These are phyloP conservation scores for Aspergillus pseudoterreus DNA, from an alignment of 2,329 filamentous ascomycete genomes.

Conservation along the genomic window DNA sequence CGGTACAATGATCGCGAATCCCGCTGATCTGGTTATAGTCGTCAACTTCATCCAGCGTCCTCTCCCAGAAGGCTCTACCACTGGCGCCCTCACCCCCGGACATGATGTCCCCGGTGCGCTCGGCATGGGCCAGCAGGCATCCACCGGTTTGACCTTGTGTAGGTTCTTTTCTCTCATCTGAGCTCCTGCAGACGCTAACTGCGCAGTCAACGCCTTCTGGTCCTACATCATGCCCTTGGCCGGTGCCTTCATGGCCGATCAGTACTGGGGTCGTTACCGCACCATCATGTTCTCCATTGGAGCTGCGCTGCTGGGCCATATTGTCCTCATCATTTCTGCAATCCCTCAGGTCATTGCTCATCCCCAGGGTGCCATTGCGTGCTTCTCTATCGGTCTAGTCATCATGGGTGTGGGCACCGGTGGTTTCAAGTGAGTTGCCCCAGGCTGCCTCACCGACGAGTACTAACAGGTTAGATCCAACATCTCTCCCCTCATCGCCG, in stretches of 20 bases:
- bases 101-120: slow-evolving; percentile 48
- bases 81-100: slow-evolving; percentile 39
- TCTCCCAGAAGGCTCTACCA: slow-evolving; percentile 52
- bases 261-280: slow-evolving; percentile 65
- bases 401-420: slow-evolving; percentile 73
- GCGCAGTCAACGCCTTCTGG: slow-evolving; percentile 57
- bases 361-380: slow-evolving; percentile 56
- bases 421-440: slow-evolving; percentile 62
- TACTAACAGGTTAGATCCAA: slow-evolving; percentile 48
- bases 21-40: slow-evolving; percentile 28
- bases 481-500: slow-evolving; percentile 67
- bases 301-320: slow-evolving; percentile 63
- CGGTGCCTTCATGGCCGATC: slow-evolving; percentile 62
- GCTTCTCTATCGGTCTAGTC: slow-evolving; percentile 61
- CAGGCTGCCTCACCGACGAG: not conserved
- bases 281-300: slow-evolving; percentile 65
- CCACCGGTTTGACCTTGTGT: slow-evolving; percentile 49
- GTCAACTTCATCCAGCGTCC: slow-evolving; percentile 61
- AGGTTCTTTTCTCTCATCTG: slow-evolving; percentile 13
- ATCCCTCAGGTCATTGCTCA: slow-evolving; percentile 60
- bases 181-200: not conserved
- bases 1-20: not conserved
- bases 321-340: slow-evolving; percentile 63
- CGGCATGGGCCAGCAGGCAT: slow-evolving; percentile 56
- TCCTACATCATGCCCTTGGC: slow-evolving; percentile 58